Conservation (phyloP, 441 rosid species). For the Mallotus japonicus region DNA sequence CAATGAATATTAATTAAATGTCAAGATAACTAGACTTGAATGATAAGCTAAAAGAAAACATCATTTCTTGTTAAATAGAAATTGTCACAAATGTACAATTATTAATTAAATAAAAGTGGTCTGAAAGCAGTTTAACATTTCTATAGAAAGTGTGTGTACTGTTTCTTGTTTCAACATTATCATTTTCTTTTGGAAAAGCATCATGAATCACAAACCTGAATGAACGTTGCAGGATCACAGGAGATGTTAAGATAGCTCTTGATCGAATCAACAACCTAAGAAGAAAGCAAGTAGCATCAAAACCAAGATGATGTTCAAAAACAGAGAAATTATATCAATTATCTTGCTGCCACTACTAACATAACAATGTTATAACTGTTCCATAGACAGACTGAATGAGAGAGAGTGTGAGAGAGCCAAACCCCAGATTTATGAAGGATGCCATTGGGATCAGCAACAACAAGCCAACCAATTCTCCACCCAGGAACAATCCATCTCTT, state of each 20-base stretch:
- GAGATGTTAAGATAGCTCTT: slow-evolving; percentile 37
- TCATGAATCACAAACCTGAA: slow-evolving; percentile 47
- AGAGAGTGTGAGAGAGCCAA: not conserved
- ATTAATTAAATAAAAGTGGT: too few species aligned
- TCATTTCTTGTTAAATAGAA: not conserved
- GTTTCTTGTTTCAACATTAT: not conserved
- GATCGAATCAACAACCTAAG: slow-evolving; percentile 38
- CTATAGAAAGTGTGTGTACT: not conserved
- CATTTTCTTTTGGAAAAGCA: not conserved
- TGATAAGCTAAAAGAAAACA: not conserved
- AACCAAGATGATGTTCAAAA: not conserved
- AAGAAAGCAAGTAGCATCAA: not conserved
- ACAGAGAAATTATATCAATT: too few species aligned
- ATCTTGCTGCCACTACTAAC: not conserved
- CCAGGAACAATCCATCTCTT: slow-evolving; percentile 79
- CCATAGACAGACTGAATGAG: not conserved
- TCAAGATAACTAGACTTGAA: not conserved
- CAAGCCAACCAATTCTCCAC: slow-evolving; percentile 71
- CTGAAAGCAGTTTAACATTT: not conserved
- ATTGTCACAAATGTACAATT: too few species aligned
- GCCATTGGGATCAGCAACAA: slow-evolving; percentile 41
- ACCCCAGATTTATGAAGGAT: slow-evolving; percentile 45
- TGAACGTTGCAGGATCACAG: slow-evolving; percentile 56
- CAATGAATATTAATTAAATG: not conserved
- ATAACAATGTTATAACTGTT: not conserved